Evolutionary conservation across 1,284 basidiomycete genomes (phyloP).

Genomic region (Ceratobasidium sp.): DNA sequence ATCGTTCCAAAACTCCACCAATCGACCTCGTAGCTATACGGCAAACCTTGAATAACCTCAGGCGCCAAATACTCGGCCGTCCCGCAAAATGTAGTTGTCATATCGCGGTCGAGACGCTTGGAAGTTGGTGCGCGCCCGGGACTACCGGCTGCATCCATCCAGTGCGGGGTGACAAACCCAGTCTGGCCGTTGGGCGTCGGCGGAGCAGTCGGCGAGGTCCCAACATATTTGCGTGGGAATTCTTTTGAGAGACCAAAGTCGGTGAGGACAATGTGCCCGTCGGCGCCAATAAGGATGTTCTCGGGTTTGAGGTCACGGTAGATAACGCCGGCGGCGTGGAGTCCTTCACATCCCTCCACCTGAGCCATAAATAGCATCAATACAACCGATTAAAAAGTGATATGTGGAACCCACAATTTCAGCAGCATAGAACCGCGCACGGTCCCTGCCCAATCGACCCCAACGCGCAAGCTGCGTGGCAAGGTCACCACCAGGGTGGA

Average conservation of each 20-base stretch:
- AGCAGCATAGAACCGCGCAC: constrained; percentile 94
- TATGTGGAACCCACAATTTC: constrained; percentile 72
- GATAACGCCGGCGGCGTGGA: constrained; percentile 87
- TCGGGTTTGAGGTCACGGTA: constrained; percentile 94
- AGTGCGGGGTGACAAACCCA: constrained; percentile 67
- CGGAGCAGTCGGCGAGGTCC: constrained; percentile 59
- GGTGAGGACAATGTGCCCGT: constrained; percentile 95
- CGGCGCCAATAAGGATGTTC: constrained; percentile 91
- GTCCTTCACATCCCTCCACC: constrained; percentile 55
- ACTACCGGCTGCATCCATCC: constrained; percentile 65
- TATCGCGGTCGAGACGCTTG: constrained; percentile 57
- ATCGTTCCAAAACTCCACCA: constrained; percentile 99
- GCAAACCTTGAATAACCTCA: constrained; percentile 90
- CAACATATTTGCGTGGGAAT: constrained; percentile 65
- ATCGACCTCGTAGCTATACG: constrained; percentile 95
- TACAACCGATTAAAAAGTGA: neutral
- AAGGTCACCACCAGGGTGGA: constrained; percentile 95
- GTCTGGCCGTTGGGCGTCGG: constrained; percentile 59
- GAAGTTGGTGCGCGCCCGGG: constrained; percentile 41
- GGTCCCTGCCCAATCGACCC: constrained; percentile 90
- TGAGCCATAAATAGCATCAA: neutral
- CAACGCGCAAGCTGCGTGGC: constrained; percentile 96
- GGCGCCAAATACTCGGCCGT: constrained; percentile 95
- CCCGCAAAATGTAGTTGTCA: constrained; percentile 86
- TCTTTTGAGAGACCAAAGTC: constrained; percentile 95